A percentile compares a stretch with the other conserved stretches of the same genome.
These are phyloP conservation scores for Barnettozyma wickerhamii DNA, from an alignment of 805 yeast species.

Conservation along the genomic window DNA sequence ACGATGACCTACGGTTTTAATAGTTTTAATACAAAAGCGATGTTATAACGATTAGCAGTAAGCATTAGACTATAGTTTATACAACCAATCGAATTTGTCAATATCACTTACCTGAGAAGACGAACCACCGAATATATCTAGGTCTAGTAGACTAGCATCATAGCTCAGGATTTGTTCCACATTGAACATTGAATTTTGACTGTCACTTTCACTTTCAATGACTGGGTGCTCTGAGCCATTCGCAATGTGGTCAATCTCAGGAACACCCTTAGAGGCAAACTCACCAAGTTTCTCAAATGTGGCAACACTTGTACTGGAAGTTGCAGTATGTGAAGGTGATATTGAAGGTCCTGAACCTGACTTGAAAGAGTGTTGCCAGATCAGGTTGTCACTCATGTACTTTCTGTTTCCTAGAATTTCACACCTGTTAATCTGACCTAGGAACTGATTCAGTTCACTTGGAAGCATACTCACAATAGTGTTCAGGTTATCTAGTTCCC, in stretches of 20 bases:
- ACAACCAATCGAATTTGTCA: constrained; percentile 11
- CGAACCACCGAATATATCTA: background rate
- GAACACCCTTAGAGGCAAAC: background rate
- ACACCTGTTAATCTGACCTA: background rate
- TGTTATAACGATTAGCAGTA: no score
- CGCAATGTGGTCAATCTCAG: background rate
- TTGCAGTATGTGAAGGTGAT: no score
- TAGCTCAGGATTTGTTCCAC: constrained; percentile 6
- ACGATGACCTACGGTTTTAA: no score
- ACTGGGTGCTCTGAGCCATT: background rate
- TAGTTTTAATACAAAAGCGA: no score
- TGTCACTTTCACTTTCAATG: no score
- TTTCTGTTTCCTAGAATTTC: constrained; percentile 13
- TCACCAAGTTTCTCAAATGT: background rate
- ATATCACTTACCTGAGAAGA: constrained; percentile 2
- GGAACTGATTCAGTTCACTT: constrained; percentile 8
- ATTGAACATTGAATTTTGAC: constrained; percentile 1
- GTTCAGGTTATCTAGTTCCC: constrained; percentile 19
- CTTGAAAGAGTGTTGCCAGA: constrained; percentile 21
- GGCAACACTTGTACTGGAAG: background rate
- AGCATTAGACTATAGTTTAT: constrained; percentile 5
- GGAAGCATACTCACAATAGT: constrained; percentile 9
- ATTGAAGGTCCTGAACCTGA: background rate
- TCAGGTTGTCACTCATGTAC: constrained; percentile 13
- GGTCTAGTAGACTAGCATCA: background rate